Conservation (phyloP, 192 early-diverging fungal species). For the Linnemannia hyalina region DNA sequence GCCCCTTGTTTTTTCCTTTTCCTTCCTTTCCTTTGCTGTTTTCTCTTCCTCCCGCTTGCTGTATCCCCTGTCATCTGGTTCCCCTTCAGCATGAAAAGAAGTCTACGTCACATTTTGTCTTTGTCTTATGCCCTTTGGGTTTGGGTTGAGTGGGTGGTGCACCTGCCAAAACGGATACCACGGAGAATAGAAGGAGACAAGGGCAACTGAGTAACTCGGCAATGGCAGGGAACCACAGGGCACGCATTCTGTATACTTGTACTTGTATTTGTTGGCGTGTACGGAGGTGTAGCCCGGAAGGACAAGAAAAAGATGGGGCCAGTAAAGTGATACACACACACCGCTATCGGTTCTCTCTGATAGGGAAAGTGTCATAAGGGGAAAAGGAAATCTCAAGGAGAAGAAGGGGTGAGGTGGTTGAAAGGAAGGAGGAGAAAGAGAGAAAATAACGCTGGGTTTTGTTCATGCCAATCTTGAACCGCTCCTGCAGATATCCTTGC, state of each 20-base stretch:
- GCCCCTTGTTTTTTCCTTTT: neutral
- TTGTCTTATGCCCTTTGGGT: no score
- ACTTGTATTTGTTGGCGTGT: neutral
- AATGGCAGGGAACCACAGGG: neutral
- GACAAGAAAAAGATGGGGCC: neutral
- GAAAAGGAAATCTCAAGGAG: neutral
- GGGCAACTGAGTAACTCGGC: neutral
- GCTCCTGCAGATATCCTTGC: neutral
- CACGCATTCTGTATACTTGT: neutral
- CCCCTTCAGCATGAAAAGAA: neutral
- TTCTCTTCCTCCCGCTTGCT: neutral
- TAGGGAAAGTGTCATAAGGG: conserved; percentile 2
- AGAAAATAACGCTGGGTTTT: neutral
- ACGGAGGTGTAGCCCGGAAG: neutral
- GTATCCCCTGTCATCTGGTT: neutral
- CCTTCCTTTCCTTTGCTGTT: conserved; percentile 1
- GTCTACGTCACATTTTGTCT: no score
- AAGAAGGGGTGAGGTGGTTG: neutral
- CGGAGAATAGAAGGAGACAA: neutral
- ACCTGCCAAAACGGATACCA: neutral
- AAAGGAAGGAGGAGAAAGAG: neutral
- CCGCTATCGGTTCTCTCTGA: neutral
- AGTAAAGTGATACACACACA: neutral
- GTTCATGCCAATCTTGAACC: neutral
- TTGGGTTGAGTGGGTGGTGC: no score